Evolutionary conservation across 768 basidiomycete species (phyloP).

Genomic region (Boletus rufocinnamomeus): DNA sequence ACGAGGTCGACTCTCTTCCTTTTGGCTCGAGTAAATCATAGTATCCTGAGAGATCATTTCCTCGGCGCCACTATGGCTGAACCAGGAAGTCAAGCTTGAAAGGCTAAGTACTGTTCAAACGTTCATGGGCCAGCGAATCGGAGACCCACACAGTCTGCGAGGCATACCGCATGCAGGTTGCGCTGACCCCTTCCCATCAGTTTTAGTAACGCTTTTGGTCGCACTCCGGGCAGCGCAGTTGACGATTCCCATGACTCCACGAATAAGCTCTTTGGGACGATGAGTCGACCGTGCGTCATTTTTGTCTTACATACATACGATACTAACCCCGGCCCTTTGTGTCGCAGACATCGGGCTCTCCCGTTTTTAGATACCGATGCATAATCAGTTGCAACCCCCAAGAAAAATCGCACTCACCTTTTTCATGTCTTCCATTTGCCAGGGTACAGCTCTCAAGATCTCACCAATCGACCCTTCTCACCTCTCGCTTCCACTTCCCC

Average conservation of each 20-base stretch:
- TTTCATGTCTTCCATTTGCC: no score
- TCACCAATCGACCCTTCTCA: neutral
- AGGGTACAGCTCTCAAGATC: neutral
- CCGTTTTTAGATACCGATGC: neutral
- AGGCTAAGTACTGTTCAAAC: neutral
- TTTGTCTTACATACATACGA: no score
- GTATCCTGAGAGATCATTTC: neutral
- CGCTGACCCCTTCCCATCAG: no score
- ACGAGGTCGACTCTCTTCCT: neutral
- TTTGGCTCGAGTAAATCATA: no score
- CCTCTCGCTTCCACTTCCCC: neutral
- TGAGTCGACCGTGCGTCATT: neutral
- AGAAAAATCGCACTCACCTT: no score
- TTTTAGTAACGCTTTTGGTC: no score
- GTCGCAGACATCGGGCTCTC: neutral
- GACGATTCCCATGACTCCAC: no score
- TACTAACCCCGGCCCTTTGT: neutral
- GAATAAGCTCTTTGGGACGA: neutral
- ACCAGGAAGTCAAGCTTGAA: neutral
- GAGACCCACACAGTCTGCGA: neutral
- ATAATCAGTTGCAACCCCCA: no score
- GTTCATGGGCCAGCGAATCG: neutral
- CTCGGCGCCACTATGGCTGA: neutral
- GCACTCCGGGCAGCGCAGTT: no score
- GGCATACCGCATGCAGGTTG: no score